Evolutionary conservation across 305 asterid genomes (phyloP).

Genomic region (Fraxinus baroniana): DNA sequence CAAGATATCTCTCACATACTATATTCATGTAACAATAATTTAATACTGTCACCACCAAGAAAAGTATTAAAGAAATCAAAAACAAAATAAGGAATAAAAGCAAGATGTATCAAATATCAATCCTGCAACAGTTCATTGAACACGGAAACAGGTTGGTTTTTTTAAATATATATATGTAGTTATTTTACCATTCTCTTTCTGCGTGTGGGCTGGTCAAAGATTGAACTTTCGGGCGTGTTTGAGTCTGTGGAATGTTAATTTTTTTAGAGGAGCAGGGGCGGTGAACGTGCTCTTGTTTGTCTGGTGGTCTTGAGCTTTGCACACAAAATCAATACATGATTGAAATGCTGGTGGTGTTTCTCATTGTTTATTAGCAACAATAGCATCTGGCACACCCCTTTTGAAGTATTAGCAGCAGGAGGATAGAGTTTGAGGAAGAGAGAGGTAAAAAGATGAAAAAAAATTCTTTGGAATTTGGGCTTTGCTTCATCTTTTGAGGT

Average conservation of each 20-base stretch:
- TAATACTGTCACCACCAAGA: conserved; percentile 12
- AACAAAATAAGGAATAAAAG: not conserved
- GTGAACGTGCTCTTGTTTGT: conserved; percentile 59
- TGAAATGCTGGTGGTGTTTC: conserved; percentile 17
- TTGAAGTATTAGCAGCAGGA: not conserved
- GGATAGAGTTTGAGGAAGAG: conserved; percentile 17
- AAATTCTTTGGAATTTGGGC: conserved; percentile 48
- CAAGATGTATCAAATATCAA: not conserved
- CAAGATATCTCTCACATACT: conserved; percentile 22
- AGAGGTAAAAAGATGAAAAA: conserved; percentile 10
- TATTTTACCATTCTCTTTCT: not conserved
- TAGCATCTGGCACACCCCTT: not conserved
- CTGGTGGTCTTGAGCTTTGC: conserved; percentile 49
- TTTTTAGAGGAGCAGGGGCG: conserved; percentile 23
- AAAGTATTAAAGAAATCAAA: not conserved
- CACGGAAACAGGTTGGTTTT: not conserved
- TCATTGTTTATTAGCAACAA: not conserved
- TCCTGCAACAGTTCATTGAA: not conserved
- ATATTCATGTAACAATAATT: conserved; percentile 14
- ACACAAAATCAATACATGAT: conserved; percentile 36
- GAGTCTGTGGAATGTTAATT: conserved; percentile 10
- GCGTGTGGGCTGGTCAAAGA: not conserved
- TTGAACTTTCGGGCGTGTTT: not conserved
- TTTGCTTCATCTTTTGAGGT: conserved; percentile 60
- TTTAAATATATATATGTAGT: not conserved